Percentiles rank a stretch among this genome's conserved stretches.
Conservation (phyloP, 352 stramenopile species). For the Globisporangium megalacanthum region DNA sequence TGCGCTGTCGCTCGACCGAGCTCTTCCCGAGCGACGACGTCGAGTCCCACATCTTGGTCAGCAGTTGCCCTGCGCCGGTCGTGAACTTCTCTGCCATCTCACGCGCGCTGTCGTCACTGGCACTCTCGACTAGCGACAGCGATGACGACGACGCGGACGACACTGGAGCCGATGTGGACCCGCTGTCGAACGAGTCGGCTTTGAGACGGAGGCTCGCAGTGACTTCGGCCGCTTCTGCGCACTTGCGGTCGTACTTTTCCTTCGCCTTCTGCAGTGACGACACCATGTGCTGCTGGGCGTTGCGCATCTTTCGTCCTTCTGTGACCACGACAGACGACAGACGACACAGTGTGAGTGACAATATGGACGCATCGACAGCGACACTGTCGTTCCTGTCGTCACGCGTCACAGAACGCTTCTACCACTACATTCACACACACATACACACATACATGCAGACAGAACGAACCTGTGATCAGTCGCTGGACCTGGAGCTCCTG, state of each 20-base stretch:
- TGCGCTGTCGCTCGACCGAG: slow-evolving; percentile 56
- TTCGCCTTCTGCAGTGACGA: slow-evolving; percentile 61
- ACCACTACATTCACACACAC: neutral
- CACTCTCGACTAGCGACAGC: neutral
- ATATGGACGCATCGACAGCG: too few relatives aligned
- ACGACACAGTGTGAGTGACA: too few relatives aligned
- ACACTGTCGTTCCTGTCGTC: too few relatives aligned
- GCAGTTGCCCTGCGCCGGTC: slow-evolving; percentile 47
- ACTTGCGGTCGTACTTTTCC: slow-evolving; percentile 77
- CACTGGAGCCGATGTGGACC: slow-evolving; percentile 4
- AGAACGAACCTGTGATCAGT: slow-evolving; percentile 48
- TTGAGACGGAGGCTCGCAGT: slow-evolving; percentile 27
- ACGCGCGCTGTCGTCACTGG: slow-evolving; percentile 25
- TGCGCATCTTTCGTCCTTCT: slow-evolving; percentile 74
- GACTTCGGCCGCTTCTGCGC: slow-evolving; percentile 57
- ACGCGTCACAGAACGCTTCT: too few relatives aligned
- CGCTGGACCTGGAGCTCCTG: slow-evolving; percentile 76
- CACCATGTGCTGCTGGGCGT: slow-evolving; percentile 52
- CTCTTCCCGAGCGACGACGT: slow-evolving; percentile 62
- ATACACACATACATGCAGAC: neutral
- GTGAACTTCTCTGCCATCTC: slow-evolving; percentile 62
- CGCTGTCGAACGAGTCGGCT: slow-evolving; percentile 13
- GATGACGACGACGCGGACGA: slow-evolving; percentile 4
- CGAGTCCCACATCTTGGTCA: slow-evolving; percentile 82
- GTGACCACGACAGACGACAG: too few relatives aligned